Evolutionary conservation across 2,329 filamentous ascomycete genomes (phyloP).

Genomic region (Curvularia sp.): DNA sequence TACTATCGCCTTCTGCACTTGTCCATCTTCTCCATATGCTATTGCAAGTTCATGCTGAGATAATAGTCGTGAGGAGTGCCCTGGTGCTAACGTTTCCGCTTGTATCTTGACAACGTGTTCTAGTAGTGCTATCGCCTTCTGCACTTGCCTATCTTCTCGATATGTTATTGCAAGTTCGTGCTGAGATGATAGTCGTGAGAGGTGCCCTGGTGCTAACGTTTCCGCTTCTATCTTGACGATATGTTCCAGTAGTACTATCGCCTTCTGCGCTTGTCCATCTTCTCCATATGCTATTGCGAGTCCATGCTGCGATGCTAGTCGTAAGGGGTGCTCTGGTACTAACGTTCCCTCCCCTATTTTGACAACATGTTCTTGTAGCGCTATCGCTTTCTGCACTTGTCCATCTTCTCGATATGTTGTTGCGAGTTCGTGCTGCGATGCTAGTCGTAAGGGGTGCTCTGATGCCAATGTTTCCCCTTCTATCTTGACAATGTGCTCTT

Average conservation of each 20-base stretch:
- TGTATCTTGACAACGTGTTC: neutral
- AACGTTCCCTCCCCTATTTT: neutral
- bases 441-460: too few relatives aligned
- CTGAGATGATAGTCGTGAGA: neutral
- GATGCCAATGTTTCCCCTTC: too few relatives aligned
- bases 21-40: neutral
- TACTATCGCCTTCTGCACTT: neutral
- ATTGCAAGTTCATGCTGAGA: neutral
- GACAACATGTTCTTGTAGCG: neutral
- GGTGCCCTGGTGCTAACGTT: neutral
- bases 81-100: neutral
- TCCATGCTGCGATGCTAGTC: neutral
- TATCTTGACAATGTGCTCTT: too few relatives aligned
- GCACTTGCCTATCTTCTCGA: neutral
- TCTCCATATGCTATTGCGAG: neutral
- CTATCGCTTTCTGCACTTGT: neutral
- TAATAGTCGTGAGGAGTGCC: neutral
- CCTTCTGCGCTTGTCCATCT: neutral
- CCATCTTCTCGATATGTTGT: neutral
- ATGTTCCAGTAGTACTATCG: neutral
- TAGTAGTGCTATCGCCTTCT: neutral
- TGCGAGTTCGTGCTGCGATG: neutral
- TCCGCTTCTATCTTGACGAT: neutral
- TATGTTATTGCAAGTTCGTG: neutral
- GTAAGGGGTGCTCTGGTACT: neutral